These are phyloP conservation scores for Fusarium ambrosium DNA, from an alignment of 2,329 filamentous ascomycete genomes.

Conservation along the genomic window DNA sequence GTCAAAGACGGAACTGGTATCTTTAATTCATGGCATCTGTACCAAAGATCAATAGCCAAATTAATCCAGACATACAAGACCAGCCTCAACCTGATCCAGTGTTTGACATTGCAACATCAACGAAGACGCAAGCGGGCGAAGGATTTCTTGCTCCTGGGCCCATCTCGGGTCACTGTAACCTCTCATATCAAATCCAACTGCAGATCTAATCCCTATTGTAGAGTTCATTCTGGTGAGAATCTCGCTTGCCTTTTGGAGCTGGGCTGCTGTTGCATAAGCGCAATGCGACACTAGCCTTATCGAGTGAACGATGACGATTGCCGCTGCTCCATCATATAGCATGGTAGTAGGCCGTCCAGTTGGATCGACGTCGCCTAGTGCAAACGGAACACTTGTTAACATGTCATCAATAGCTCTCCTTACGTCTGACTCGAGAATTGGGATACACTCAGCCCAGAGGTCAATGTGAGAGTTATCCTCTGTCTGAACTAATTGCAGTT, in stretches of 20 bases:
- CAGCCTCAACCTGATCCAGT: background rate
- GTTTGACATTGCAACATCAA: background rate
- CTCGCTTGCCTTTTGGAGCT: slow-evolving; percentile 36
- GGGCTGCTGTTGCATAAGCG: slow-evolving; percentile 43
- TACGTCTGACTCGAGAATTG: slow-evolving; percentile 43
- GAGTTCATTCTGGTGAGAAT: slow-evolving; percentile 47
- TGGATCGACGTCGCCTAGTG: slow-evolving; percentile 47
- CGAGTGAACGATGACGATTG: slow-evolving; percentile 49
- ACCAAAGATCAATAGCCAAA: background rate
- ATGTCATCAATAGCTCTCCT: slow-evolving; percentile 50
- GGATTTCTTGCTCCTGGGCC: background rate
- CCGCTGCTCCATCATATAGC: slow-evolving; percentile 49
- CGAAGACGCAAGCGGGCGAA: background rate
- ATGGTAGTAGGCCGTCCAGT: slow-evolving; percentile 40
- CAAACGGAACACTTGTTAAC: slow-evolving; percentile 49
- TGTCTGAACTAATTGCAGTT: slow-evolving; percentile 13
- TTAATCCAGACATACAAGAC: background rate
- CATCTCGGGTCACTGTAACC: background rate
- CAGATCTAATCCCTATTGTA: slow-evolving; percentile 49
- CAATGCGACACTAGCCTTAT: slow-evolving; percentile 51
- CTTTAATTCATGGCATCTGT: background rate
- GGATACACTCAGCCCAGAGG: slow-evolving; percentile 32
- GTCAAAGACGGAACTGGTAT: background rate
- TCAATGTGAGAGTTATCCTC: slow-evolving; percentile 15
- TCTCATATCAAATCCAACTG: slow-evolving; percentile 27